Evolutionary conservation across 441 rosid species (phyloP), one percentile per base, ranked within the genome.

Genomic region (Cnidoscolus chayamansa): DNA sequence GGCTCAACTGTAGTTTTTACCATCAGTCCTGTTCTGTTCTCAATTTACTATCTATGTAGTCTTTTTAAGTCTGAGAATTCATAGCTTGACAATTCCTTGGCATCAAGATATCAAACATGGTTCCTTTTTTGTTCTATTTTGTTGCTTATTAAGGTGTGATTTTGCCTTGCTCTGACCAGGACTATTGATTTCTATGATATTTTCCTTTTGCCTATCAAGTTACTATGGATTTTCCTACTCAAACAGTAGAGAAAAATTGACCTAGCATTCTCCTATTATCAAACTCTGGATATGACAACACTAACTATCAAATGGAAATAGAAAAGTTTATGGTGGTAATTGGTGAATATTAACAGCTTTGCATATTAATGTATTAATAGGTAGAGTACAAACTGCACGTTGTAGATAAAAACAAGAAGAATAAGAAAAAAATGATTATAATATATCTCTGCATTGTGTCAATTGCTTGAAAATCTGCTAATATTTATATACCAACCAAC

Each of bases 391-490:
- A 32, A 15, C 19, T 13, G 60, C 55, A 53, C 31, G 20, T 25
- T 20, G 51, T 30, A 25, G 32, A 62, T 11, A 55, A 10, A 20
- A 47, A 67, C 30, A 55, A 58, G n/a, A 4, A 56, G 10, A 12
- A 12, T 16, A 45, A 69, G 47, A 8, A 61, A 61, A 16, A 63
- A 40, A 68, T 62, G n/a, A 35, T 16, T 55, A 35, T 40, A 0
- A 11, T 61, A 37, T 1, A 55, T 55, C n/a, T 63, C n/a, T 51
- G 62, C n/a, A 37, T 51, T 62, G 59, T 7, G 10, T 53, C 51
- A 25, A 17, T 56, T 62, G 40, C 51, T 10, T 77, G 30, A 74
- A 30, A 19, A 50, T 60, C 62, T 78, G 54, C 43, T 83, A 45
- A 70, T 4, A 35, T 35, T 4, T 2, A 35, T 57, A 35, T 55